These are phyloP conservation scores for Thozetella sp. DNA, from an alignment of 495 filamentous ascomycete species.

Conservation along the genomic window DNA sequence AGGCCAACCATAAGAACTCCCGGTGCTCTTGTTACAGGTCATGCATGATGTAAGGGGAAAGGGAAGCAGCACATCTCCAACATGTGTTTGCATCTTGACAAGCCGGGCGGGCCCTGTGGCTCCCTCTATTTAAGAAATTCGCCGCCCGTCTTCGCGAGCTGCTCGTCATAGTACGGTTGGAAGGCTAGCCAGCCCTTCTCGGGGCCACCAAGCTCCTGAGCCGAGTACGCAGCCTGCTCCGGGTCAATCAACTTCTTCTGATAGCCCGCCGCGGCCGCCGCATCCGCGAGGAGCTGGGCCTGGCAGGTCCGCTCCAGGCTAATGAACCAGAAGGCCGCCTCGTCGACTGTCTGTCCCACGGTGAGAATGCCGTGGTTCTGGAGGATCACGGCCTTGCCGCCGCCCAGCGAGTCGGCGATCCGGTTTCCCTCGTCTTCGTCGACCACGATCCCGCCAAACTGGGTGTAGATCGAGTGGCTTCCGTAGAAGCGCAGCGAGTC, in stretches of 20 bases:
- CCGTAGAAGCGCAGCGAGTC: conserved; percentile 57
- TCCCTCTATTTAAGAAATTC: conserved; percentile 26
- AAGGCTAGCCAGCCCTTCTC: conserved; percentile 52
- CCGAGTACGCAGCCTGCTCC: conserved; percentile 50
- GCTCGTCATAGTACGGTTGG: conserved; percentile 52
- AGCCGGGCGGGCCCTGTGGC: too few species aligned
- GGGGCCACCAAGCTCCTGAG: conserved; percentile 29
- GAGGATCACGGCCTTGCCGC: conserved; percentile 59
- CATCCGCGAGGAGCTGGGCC: conserved; percentile 66
- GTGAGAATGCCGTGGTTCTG: conserved; percentile 58
- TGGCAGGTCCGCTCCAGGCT: conserved; percentile 68
- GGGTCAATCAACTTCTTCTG: conserved; percentile 58
- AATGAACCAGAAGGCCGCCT: conserved; percentile 66
- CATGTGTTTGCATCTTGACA: not conserved
- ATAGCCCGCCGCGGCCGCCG: conserved; percentile 57
- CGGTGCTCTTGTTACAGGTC: too few species aligned
- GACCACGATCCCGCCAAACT: conserved; percentile 59
- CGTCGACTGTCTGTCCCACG: conserved; percentile 52
- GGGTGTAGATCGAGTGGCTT: conserved; percentile 48
- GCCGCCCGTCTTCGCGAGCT: conserved; percentile 45
- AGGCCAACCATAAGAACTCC: too few species aligned
- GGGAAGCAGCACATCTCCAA: too few species aligned
- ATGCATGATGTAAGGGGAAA: too few species aligned
- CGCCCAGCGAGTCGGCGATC: conserved; percentile 61
- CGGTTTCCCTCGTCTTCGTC: conserved; percentile 61